These are phyloP conservation scores for Pholiota microspora DNA, from an alignment of 768 basidiomycete species.

Conservation along the genomic window DNA sequence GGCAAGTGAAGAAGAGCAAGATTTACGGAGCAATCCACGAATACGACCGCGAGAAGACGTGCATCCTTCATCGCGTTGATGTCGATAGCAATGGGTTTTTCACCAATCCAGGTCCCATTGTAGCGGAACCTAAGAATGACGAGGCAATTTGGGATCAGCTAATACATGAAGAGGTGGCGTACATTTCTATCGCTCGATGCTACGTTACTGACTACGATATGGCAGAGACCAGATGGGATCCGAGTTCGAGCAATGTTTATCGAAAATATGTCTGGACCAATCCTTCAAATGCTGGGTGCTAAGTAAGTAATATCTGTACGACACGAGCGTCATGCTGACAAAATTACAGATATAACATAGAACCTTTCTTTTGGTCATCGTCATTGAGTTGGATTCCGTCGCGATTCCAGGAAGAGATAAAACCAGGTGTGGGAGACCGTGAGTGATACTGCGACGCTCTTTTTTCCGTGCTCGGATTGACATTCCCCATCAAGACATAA, in stretches of 20 bases:
- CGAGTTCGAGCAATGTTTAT: conserved; percentile 55
- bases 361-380: conserved; percentile 69
- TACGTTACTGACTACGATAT: not conserved
- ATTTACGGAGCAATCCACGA: conserved; percentile 35
- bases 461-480: not conserved
- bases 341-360: conserved; percentile 48
- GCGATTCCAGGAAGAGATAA: conserved; percentile 54
- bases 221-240: conserved; percentile 31
- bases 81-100: conserved; percentile 39
- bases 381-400: conserved; percentile 69
- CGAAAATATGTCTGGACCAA: conserved; percentile 48
- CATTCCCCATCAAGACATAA: conserved; percentile 43
- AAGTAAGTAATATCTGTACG: conserved; percentile 34
- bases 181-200: not conserved
- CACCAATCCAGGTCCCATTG: conserved; percentile 25
- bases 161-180: conserved; percentile 31
- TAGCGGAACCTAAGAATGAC: conserved; percentile 21
- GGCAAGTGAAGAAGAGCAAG: conserved; percentile 40
- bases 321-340: conserved; percentile 44
- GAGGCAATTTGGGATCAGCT: conserved; percentile 37
- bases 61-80: conserved; percentile 39
- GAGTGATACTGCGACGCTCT: conserved; percentile 18
- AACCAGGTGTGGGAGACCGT: conserved; percentile 49
- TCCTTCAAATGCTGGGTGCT: conserved; percentile 60
- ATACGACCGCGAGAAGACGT: conserved; percentile 25